These are phyloP conservation scores for Syzygium aqueum DNA, from an alignment of 345 rosid species.

Conservation along the genomic window DNA sequence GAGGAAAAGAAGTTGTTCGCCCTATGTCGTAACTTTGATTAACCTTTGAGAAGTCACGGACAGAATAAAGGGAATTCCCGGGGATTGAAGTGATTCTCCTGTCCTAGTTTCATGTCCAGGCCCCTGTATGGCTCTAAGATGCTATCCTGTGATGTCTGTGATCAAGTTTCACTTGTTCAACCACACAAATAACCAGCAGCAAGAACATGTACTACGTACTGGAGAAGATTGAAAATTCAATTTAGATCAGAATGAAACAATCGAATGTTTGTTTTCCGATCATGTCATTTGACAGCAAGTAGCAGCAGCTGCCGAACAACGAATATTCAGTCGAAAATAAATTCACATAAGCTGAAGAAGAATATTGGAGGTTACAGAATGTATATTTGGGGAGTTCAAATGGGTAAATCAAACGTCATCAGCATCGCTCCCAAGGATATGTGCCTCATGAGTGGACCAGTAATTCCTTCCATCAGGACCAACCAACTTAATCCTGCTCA, in stretches of 20 bases:
- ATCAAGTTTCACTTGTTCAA: neutral
- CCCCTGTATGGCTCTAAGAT: neutral
- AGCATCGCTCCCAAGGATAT: conserved; percentile 73
- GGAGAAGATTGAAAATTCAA: neutral
- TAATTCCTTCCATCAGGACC: conserved; percentile 91
- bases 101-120: neutral
- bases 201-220: neutral
- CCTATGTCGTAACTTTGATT: neutral
- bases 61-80: neutral
- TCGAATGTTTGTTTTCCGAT: conserved; percentile 7
- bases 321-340: conserved; percentile 1
- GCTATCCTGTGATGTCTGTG: neutral
- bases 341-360: conserved; percentile 16
- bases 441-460: conserved; percentile 63
- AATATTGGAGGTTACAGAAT: conserved; percentile 13
- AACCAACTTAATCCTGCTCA: conserved; percentile 71
- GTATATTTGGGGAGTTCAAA: conserved; percentile 25
- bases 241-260: conserved; percentile 15
- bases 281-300: neutral
- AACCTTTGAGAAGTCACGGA: neutral
- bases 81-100: neutral
- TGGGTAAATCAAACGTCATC: conserved; percentile 56
- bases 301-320: conserved; percentile 10
- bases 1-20: neutral
- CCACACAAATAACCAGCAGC: neutral